Percentiles rank a stretch among this genome's conserved stretches.
Evolutionary conservation across 148 eudicot species (phyloP).

Genomic region (Pharnaceum exiguum): DNA sequence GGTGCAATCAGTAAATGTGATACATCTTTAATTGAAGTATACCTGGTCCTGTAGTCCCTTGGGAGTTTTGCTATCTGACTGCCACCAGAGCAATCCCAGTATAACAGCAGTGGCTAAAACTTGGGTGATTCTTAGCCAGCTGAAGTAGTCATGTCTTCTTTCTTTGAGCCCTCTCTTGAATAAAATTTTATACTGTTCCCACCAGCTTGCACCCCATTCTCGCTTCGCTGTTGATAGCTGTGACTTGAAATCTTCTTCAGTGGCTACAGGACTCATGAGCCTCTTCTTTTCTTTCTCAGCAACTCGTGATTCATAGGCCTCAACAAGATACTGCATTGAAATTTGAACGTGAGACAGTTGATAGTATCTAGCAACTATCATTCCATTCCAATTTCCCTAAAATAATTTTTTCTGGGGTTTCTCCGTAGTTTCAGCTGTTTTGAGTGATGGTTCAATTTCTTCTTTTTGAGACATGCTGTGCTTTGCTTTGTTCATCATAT

Average conservation of each 20-base stretch:
- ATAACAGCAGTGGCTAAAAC: constrained; percentile 78
- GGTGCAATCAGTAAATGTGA: too few species aligned
- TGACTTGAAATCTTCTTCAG: constrained; percentile 56
- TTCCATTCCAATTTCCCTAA: too few species aligned
- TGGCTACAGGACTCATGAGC: constrained; percentile 44
- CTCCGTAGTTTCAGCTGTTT: too few species aligned
- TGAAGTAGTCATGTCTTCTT: constrained; percentile 82
- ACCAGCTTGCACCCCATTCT: constrained; percentile 99
- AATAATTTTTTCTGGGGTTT: too few species aligned
- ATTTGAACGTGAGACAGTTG: background rate
- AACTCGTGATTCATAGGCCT: constrained; percentile 75
- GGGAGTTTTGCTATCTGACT: constrained; percentile 50
- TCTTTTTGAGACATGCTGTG: too few species aligned
- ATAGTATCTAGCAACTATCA: too few species aligned
- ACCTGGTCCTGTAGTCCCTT: constrained; percentile 82
- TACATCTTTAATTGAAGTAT: background rate
- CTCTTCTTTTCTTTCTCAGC: constrained; percentile 74
- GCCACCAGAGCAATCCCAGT: constrained; percentile 96
- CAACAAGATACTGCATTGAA: constrained; percentile 66
- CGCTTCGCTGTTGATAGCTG: constrained; percentile 36
- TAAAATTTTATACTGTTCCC: constrained; percentile 70
- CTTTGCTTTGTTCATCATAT: too few species aligned
- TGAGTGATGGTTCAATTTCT: too few species aligned
- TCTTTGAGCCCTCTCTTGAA: constrained; percentile 87
- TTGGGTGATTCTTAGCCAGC: constrained; percentile 94